Evolutionary conservation across 2,329 filamentous ascomycete species (phyloP).

Genomic region (Dactylonectria estremocensis): DNA sequence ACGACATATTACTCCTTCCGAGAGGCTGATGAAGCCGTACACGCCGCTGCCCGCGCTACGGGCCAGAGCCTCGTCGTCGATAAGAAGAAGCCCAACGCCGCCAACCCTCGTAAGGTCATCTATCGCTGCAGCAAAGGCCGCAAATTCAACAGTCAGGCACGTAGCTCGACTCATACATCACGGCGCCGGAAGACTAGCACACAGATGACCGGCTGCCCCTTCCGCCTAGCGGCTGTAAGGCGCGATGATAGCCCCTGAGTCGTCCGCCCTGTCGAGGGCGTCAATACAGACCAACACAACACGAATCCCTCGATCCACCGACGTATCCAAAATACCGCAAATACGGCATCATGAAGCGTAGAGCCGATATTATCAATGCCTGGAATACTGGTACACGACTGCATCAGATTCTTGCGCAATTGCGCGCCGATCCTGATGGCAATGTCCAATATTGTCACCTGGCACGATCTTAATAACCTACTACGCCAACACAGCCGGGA

Average conservation of each 20-base stretch:
- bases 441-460: not conserved
- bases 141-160: not conserved
- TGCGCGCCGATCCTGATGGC: not conserved
- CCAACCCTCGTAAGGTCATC: not conserved
- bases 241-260: not conserved
- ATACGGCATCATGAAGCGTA: not conserved
- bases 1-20: too few relatives aligned
- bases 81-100: too few relatives aligned
- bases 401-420: not conserved
- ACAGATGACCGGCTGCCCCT: slow-evolving; percentile 3
- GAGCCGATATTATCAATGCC: not conserved
- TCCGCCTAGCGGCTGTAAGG: not conserved
- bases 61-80: too few relatives aligned
- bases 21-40: too few relatives aligned
- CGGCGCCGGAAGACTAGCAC: not conserved
- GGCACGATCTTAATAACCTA: slow-evolving; percentile 2
- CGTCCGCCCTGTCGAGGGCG: not conserved
- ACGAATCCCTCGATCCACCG: not conserved
- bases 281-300: not conserved
- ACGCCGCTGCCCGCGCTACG: too few relatives aligned
- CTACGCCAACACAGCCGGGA: not conserved
- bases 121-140: slow-evolving; percentile 6
- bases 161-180: not conserved
- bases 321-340: not conserved
- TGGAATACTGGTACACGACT: not conserved